Evolutionary conservation across 805 yeast species (phyloP), one percentile per base, ranked within the genome.

Genomic region (Starmerella bacillaris): DNA sequence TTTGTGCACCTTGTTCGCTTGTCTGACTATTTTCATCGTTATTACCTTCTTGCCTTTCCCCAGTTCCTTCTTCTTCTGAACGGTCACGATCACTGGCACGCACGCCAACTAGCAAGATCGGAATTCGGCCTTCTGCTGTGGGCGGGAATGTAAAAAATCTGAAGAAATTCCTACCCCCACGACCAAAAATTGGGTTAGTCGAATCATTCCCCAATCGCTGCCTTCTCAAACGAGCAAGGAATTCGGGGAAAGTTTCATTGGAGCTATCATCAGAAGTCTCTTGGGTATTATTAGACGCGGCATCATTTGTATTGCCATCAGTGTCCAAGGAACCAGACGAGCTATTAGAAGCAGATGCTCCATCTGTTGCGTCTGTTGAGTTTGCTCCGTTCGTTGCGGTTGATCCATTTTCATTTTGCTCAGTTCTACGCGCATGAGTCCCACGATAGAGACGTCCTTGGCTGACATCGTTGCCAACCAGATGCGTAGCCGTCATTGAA

Each of bases 91-190:
- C 50, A 35, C 50, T 61, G 1, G 69, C 62, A 6, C 71, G 51
- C 17, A 67, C 63, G 4, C 72, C 70, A 16, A 67, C 59, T 18
- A 67, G 60, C 38, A 67, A 53, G 3, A 67, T 66, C 1, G 72
- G 72, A 3, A 66, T 57, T 21, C 50, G 46, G 14, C 45, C 47
- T 4, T 35, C 26, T 2, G 21, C 24, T 26, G 37, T 39, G 5
- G 20, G 33, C 4, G 49, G 50, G 38, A 47, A 47, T 4, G 48
- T 31, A 39, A 47, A 48, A 20, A 47, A 26, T 5, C 51, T 32
- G 36, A 44, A 39, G 30, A 45, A 45, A 35, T 27, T 33, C n/a
- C 35, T 16, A 9, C 24, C 26, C 4, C 24, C 32, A 17, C 18
- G 35, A 21, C 34, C 35, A 18, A 32, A 32, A 38, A 42, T 38